A percentile compares a stretch with the other conserved stretches of the same genome.
Evolutionary conservation across 768 basidiomycete genomes (phyloP).

Genomic region (Lyophyllum semitale): DNA sequence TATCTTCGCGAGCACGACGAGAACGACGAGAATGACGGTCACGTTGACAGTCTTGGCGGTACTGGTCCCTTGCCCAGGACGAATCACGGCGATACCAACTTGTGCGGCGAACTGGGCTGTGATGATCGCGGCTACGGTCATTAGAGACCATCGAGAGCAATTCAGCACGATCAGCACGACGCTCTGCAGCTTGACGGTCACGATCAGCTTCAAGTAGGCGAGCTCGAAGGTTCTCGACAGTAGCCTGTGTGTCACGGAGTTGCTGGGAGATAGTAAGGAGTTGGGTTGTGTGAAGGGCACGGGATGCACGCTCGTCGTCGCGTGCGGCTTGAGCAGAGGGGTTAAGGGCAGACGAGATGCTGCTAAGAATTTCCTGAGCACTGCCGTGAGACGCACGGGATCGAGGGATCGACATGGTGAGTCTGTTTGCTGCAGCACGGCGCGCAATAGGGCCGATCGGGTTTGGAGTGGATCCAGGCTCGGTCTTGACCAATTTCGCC

Average conservation of each 20-base stretch:
- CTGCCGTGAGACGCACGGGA: constrained; percentile 6
- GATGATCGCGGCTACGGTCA: background rate
- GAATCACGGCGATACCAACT: too few relatives aligned
- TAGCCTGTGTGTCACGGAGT: constrained; percentile 24
- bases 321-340: constrained; percentile 20
- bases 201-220: constrained; percentile 15
- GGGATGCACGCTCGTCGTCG: constrained; percentile 23
- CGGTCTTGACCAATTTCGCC: background rate
- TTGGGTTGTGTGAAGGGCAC: constrained; percentile 25
- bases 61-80: too few relatives aligned
- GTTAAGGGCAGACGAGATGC: constrained; percentile 24
- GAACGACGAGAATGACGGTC: too few relatives aligned
- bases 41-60: too few relatives aligned
- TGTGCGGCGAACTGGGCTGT: background rate
- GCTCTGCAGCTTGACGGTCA: constrained; percentile 16
- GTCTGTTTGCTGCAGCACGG: background rate
- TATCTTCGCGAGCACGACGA: too few relatives aligned
- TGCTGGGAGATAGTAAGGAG: constrained; percentile 24
- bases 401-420: constrained; percentile 2
- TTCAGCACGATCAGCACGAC: constrained; percentile 14
- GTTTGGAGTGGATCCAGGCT: background rate
- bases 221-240: constrained; percentile 18
- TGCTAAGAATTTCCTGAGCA: constrained; percentile 20
- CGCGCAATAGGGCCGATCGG: background rate
- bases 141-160: background rate